A percentile compares a stretch with the other conserved stretches of the same genome.
phyloP scores from a whole-genome alignment of 2,329 filamentous ascomycete species.

The Leptodontidium sp. region DNA sequence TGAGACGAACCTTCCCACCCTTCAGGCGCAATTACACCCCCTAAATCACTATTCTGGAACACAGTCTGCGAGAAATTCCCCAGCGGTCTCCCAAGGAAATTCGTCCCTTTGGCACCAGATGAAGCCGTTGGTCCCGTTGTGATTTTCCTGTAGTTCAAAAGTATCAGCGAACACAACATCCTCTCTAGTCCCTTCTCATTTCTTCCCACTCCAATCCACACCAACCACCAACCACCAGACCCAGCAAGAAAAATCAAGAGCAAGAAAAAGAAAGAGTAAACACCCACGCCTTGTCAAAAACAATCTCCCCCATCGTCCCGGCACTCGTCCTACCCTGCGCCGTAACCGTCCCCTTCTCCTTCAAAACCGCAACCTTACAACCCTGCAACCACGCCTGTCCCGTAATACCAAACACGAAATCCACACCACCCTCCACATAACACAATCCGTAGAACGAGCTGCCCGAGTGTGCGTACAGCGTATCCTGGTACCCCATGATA shows the following conservation, averaged over 20 bases:
- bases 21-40: slow-evolving; percentile 56
- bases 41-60: slow-evolving; percentile 57
- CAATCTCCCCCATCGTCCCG: slow-evolving; percentile 59
- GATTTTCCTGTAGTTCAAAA: slow-evolving; percentile 16
- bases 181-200: background rate
- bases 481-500: slow-evolving; percentile 63
- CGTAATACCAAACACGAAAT: slow-evolving; percentile 64
- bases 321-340: slow-evolving; percentile 57
- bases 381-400: slow-evolving; percentile 60
- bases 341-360: slow-evolving; percentile 54
- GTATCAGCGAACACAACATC: background rate
- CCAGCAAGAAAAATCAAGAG: no score
- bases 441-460: slow-evolving; percentile 61
- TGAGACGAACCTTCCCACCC: slow-evolving; percentile 58
- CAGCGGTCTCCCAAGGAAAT: slow-evolving; percentile 62
- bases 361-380: slow-evolving; percentile 54
- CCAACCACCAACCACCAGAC: background rate
- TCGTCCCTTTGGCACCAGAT: slow-evolving; percentile 47
- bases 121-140: slow-evolving; percentile 26
- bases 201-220: background rate
- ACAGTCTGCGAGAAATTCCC: slow-evolving; percentile 58
- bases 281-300: slow-evolving; percentile 53
- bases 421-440: slow-evolving; percentile 63
- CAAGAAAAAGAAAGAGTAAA: slow-evolving; percentile 32
- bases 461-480: slow-evolving; percentile 56